These are phyloP conservation scores for Dissoconium aciculare DNA, from an alignment of 2,329 filamentous ascomycete species.

Conservation along the genomic window DNA sequence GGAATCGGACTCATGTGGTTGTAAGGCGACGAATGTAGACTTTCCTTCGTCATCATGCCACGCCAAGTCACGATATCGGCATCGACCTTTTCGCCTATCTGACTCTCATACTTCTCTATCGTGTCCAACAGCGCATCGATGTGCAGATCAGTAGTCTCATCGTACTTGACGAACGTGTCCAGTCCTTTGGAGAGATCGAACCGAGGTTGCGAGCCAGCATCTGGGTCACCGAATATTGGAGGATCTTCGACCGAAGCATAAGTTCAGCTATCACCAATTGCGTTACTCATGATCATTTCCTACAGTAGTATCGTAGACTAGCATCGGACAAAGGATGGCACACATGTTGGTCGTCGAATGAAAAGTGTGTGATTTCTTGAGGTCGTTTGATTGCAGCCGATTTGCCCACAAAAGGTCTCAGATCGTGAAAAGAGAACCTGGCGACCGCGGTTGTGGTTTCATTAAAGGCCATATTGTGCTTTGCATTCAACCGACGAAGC, in stretches of 20 bases:
- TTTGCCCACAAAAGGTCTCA: slow-evolving; percentile 50
- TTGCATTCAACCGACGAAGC: too few species aligned
- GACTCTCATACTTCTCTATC: slow-evolving; percentile 57
- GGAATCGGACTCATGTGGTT: neutral
- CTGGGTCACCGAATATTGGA: slow-evolving; percentile 27
- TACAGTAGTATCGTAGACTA: slow-evolving; percentile 62
- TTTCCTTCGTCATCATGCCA: slow-evolving; percentile 95
- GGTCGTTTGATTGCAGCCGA: slow-evolving; percentile 61
- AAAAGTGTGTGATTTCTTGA: slow-evolving; percentile 83
- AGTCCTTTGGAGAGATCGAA: slow-evolving; percentile 68
- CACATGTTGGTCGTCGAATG: slow-evolving; percentile 70
- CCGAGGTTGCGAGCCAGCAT: slow-evolving; percentile 26
- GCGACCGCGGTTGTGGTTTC: too few species aligned
- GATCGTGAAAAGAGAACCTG: slow-evolving; percentile 53
- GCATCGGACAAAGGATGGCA: slow-evolving; percentile 58
- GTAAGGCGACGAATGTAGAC: slow-evolving; percentile 5
- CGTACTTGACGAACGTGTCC: slow-evolving; percentile 57
- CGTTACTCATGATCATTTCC: too few species aligned
- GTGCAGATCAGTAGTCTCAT: slow-evolving; percentile 78
- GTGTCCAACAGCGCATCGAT: slow-evolving; percentile 68
- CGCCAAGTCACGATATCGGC: slow-evolving; percentile 83
- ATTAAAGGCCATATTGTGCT: too few species aligned
- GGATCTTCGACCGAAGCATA: too few species aligned
- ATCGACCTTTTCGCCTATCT: slow-evolving; percentile 35
- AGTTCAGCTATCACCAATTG: too few species aligned